phyloP scores from a whole-genome alignment of 768 basidiomycete species.

The Termitomyces sp. region DNA sequence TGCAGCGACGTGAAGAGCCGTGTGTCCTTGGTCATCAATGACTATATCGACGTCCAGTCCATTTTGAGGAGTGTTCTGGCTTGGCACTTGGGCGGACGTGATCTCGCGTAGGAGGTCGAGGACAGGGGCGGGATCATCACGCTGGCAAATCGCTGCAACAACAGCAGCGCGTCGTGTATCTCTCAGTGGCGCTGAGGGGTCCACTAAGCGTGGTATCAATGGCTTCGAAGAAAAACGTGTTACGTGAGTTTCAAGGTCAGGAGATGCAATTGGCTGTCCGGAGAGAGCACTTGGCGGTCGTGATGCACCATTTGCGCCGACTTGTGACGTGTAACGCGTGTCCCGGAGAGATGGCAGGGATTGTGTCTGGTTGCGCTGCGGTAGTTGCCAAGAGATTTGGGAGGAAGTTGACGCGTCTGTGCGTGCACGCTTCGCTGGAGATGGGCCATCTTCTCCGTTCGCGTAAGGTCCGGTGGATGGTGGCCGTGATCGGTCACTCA shows the following conservation, averaged over 20 bases:
- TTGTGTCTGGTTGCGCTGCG: constrained; percentile 29
- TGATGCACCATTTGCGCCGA: constrained; percentile 41
- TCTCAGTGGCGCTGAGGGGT: constrained; percentile 49
- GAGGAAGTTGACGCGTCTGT: constrained; percentile 43
- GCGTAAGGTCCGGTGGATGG: constrained; percentile 45
- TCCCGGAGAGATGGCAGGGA: constrained; percentile 23
- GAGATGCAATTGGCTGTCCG: constrained; percentile 29
- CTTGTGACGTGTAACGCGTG: constrained; percentile 25
- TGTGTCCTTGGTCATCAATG: constrained; percentile 93
- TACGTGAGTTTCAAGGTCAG: constrained; percentile 42
- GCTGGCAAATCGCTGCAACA: constrained; percentile 62
- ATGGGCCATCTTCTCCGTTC: constrained; percentile 61
- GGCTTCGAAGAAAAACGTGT: constrained; percentile 72
- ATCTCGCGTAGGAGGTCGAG: constrained; percentile 67
- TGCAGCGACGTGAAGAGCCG: constrained; percentile 89
- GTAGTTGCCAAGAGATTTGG: constrained; percentile 32
- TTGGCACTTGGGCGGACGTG: constrained; percentile 40
- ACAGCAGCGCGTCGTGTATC: constrained; percentile 60
- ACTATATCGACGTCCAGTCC: constrained; percentile 74
- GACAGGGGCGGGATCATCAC: constrained; percentile 63
- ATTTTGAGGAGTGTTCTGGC: constrained; percentile 20
- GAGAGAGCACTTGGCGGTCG: constrained; percentile 44
- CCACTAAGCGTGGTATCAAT: constrained; percentile 45
- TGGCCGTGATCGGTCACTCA: constrained; percentile 46
- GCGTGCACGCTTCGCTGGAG: constrained; percentile 70